Percentiles rank a stretch among this genome's conserved stretches.
These are phyloP conservation scores for Brasilioporus rufonigricans DNA, from an alignment of 768 basidiomycete species.

Conservation along the genomic window DNA sequence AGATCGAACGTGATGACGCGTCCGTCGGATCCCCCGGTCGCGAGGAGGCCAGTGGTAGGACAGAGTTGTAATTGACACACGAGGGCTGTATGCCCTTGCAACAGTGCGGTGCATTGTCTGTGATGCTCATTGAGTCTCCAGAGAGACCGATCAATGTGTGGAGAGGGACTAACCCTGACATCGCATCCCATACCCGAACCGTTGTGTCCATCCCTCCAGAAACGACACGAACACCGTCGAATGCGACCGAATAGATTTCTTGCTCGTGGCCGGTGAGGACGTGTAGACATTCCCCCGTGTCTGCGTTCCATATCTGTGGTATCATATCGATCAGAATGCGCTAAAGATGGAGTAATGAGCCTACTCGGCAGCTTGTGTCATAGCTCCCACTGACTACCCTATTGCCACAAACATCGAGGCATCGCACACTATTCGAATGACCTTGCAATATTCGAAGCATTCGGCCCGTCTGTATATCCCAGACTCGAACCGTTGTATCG, in stretches of 20 bases:
- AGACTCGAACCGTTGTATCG: constrained; percentile 82
- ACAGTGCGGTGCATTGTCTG: constrained; percentile 78
- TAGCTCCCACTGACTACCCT: constrained; percentile 91
- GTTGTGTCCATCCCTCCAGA: constrained; percentile 94
- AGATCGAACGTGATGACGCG: constrained; percentile 74
- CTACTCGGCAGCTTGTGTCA: constrained; percentile 80
- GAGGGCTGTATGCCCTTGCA: constrained; percentile 90
- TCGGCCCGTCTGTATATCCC: constrained; percentile 86
- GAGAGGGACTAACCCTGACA: constrained; percentile 64
- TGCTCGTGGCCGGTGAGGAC: constrained; percentile 81
- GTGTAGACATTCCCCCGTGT: constrained; percentile 84
- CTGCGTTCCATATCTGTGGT: constrained; percentile 82
- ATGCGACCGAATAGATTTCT: constrained; percentile 89
- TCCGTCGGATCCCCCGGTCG: constrained; percentile 88
- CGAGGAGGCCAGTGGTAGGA: constrained; percentile 51
- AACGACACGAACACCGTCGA: constrained; percentile 78
- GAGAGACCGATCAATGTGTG: neutral
- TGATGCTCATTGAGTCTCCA: neutral
- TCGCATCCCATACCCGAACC: constrained; percentile 86
- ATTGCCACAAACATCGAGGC: constrained; percentile 84
- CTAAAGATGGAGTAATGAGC: constrained; percentile 17
- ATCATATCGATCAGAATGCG: neutral
- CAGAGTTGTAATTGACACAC: constrained; percentile 88
- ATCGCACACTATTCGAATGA: constrained; percentile 79
- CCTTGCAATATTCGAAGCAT: constrained; percentile 66